These are phyloP conservation scores for Iberis pinnata DNA, from an alignment of 345 rosid species.

Conservation along the genomic window DNA sequence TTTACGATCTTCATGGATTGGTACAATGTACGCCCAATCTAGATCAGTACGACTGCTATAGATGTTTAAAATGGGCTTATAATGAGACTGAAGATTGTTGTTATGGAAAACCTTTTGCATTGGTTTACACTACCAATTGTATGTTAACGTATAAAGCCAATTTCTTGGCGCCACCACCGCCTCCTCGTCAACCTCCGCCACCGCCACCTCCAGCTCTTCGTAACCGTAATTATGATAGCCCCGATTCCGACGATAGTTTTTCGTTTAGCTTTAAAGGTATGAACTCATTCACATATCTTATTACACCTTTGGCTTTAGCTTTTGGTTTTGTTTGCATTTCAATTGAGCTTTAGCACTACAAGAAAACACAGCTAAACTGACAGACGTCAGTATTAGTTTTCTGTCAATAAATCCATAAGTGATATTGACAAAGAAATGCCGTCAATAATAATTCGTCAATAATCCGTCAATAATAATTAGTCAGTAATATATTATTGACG, in stretches of 20 bases:
- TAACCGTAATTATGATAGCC: not conserved
- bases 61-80: slow-evolving; percentile 14
- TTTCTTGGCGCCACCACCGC: slow-evolving; percentile 5
- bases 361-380: no score
- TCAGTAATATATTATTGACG: no score
- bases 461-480: no score
- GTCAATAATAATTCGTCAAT: no score
- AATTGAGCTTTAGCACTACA: not conserved
- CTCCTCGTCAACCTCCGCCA: slow-evolving; percentile 13
- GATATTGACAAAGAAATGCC: no score
- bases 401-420: no score
- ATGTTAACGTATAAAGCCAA: slow-evolving; percentile 10
- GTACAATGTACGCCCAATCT: slow-evolving; percentile 19
- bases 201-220: not conserved
- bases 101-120: slow-evolving; percentile 4
- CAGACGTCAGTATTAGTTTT: no score
- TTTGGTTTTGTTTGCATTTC: not conserved
- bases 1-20: slow-evolving; percentile 7
- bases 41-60: slow-evolving; percentile 12
- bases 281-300: no score
- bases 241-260: slow-evolving; percentile 1
- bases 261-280: slow-evolving; percentile 3
- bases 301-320: no score
- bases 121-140: slow-evolving; percentile 9
- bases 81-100: slow-evolving; percentile 15